Percentiles rank a stretch among this genome's conserved stretches.
Conservation (phyloP, 2,329 filamentous ascomycete genomes). For the Colletotrichum sp. region DNA sequence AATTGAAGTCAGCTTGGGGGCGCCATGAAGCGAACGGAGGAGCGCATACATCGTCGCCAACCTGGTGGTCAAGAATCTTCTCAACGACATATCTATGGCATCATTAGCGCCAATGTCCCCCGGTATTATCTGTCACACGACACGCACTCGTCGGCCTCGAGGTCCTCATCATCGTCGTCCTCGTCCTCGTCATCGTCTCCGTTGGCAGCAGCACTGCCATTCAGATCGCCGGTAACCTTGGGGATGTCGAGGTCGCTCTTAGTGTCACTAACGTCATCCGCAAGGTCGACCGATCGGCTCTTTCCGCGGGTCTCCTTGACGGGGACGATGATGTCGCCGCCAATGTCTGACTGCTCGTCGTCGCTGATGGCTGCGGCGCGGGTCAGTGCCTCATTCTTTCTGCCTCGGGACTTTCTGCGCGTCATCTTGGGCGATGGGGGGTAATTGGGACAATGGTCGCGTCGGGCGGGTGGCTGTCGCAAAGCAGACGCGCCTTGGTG, state of each 20-base stretch:
- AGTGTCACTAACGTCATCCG: neutral
- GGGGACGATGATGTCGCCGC: constrained; percentile 4
- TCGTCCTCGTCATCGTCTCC: constrained; percentile 41
- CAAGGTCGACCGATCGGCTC: constrained; percentile 4
- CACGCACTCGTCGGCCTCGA: constrained; percentile 31
- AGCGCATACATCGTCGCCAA: constrained; percentile 57
- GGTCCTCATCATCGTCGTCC: constrained; percentile 46
- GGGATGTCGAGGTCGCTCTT: constrained; percentile 4
- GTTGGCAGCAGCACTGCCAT: constrained; percentile 26
- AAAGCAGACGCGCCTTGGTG: neutral
- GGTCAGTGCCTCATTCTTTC: neutral
- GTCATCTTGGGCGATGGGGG: neutral
- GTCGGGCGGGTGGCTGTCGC: neutral
- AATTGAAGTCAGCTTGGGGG: neutral
- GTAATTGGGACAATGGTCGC: neutral
- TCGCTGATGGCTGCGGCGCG: constrained; percentile 39
- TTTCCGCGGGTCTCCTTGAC: neutral
- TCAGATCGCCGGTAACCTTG: constrained; percentile 1
- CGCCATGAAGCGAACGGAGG: neutral
- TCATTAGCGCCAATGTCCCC: constrained; percentile 16
- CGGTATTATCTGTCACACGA: neutral
- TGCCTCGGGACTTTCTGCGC: neutral
- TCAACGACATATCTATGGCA: constrained; percentile 72
- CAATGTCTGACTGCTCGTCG: constrained; percentile 34
- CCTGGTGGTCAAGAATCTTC: constrained; percentile 70